phyloP scores from a whole-genome alignment of 768 basidiomycete species.

The Auriscalpium orientale region DNA sequence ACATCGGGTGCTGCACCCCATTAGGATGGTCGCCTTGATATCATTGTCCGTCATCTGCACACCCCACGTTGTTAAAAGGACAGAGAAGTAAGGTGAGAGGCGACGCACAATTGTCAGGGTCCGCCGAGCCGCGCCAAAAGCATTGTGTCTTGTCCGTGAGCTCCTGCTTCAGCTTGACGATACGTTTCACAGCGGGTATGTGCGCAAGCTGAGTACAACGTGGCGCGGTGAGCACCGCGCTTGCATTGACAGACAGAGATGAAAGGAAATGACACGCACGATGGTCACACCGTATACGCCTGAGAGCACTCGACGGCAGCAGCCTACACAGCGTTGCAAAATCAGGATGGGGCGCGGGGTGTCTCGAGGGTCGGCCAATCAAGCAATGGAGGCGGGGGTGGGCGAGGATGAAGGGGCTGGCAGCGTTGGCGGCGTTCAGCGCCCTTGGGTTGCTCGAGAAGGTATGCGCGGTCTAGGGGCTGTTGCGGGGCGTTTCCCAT shows the following conservation, averaged over 20 bases:
- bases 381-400: conserved; percentile 3
- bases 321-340: not conserved
- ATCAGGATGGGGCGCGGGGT: too few relatives aligned
- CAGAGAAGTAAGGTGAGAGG: not conserved
- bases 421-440: too few relatives aligned
- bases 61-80: too few relatives aligned
- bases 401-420: too few relatives aligned
- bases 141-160: not conserved
- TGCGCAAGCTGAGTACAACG: not conserved
- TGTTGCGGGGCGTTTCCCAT: too few relatives aligned
- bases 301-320: conserved; percentile 28
- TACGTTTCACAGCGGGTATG: not conserved
- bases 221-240: not conserved
- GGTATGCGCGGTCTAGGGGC: too few relatives aligned
- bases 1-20: conserved; percentile 21
- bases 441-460: too few relatives aligned
- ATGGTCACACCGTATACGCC: not conserved
- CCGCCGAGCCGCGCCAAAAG: conserved; percentile 1
- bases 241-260: not conserved
- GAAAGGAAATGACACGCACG: not conserved
- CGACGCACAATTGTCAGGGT: conserved; percentile 1
- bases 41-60: conserved; percentile 4
- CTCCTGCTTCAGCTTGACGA: not conserved
- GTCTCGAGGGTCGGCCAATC: not conserved
- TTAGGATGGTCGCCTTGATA: not conserved